Percentiles rank a stretch among this genome's conserved stretches.
Conservation (phyloP, 2,329 filamentous ascomycete species). For the Aspergillus nomiae region DNA sequence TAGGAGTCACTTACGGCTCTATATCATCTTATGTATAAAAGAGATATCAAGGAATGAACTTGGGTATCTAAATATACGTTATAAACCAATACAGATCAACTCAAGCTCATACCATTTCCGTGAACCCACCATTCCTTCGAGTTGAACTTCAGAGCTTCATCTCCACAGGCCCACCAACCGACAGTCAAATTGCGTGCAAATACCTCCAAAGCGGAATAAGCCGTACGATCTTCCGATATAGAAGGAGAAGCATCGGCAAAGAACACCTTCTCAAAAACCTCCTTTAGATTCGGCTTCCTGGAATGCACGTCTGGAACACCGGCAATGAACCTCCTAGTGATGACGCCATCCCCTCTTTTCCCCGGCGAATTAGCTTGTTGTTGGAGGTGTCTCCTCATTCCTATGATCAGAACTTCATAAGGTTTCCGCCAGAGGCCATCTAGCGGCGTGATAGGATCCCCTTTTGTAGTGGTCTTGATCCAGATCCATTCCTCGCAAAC, state of each 20-base stretch:
- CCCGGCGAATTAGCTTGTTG: constrained; percentile 22
- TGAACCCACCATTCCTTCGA: constrained; percentile 53
- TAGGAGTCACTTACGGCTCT: background rate
- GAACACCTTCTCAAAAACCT: constrained; percentile 54
- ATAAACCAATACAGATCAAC: background rate
- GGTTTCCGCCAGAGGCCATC: constrained; percentile 61
- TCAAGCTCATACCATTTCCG: background rate
- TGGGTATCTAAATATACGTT: background rate
- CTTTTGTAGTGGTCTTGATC: constrained; percentile 60
- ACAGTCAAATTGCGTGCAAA: constrained; percentile 62
- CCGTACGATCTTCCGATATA: background rate
- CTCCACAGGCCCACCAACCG: constrained; percentile 64
- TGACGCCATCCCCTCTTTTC: background rate
- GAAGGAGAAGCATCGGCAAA: constrained; percentile 17
- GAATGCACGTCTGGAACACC: constrained; percentile 66
- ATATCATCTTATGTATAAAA: background rate
- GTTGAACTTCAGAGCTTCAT: constrained; percentile 65
- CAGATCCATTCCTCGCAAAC: constrained; percentile 65
- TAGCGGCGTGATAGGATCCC: constrained; percentile 55
- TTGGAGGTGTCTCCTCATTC: constrained; percentile 26
- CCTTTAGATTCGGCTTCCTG: constrained; percentile 64
- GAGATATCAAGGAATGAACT: background rate
- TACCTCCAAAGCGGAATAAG: constrained; percentile 58
- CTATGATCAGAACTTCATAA: constrained; percentile 61
- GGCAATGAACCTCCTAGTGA: constrained; percentile 55